phyloP scores from a whole-genome alignment of 2,329 filamentous ascomycete genomes.

The Cadophora sp. region DNA sequence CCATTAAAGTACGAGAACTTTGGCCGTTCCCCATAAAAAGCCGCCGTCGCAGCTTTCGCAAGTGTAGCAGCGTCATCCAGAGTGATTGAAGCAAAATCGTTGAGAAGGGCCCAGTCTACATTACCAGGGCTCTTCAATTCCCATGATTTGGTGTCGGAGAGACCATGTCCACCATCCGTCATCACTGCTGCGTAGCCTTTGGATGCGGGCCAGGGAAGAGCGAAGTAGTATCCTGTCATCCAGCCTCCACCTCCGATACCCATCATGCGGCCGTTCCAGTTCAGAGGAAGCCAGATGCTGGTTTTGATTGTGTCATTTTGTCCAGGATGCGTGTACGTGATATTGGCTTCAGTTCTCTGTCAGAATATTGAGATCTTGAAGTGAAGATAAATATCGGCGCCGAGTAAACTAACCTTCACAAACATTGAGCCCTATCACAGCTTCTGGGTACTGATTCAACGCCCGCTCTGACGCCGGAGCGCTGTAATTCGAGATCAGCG shows the following conservation, averaged over 20 bases:
- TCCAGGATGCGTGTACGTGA: constrained; percentile 39
- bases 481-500: constrained; percentile 4
- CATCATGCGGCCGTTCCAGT: constrained; percentile 44
- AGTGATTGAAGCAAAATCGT: constrained; percentile 49
- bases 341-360: background rate
- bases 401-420: background rate
- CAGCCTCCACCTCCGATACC: constrained; percentile 22
- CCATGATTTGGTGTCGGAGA: constrained; percentile 14
- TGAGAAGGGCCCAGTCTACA: constrained; percentile 39
- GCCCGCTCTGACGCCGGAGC: background rate
- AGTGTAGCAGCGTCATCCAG: constrained; percentile 47
- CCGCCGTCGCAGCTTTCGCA: constrained; percentile 45
- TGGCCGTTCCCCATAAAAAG: constrained; percentile 46
- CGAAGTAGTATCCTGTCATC: constrained; percentile 23
- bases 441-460: background rate
- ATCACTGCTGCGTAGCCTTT: constrained; percentile 36
- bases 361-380: background rate
- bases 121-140: constrained; percentile 28
- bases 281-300: constrained; percentile 40
- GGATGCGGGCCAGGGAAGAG: constrained; percentile 39
- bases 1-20: constrained; percentile 49
- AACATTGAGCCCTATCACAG: background rate
- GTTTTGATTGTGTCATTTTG: constrained; percentile 37
- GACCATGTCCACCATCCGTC: constrained; percentile 27
- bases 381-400: background rate